Conservation (phyloP, 495 filamentous ascomycete species). For the Pyrenula massariospora region DNA sequence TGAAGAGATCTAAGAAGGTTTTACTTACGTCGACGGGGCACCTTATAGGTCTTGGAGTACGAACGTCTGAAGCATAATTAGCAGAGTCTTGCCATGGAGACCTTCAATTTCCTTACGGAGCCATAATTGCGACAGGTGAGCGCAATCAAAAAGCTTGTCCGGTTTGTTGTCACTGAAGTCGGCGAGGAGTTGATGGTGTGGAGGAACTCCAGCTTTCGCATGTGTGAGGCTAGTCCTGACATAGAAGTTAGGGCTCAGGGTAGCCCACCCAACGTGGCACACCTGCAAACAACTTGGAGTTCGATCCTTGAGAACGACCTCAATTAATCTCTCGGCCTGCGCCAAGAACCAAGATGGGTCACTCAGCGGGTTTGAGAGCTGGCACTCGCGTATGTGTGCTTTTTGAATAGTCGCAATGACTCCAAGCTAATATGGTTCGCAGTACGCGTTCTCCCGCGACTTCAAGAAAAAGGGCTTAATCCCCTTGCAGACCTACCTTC, state of each 20-base stretch:
- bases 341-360: constrained; percentile 69
- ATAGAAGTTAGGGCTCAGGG: no score
- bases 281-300: no score
- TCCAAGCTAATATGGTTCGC: constrained; percentile 12
- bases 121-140: constrained; percentile 35
- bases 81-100: constrained; percentile 12
- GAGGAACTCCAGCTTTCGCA: no score
- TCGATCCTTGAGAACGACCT: no score
- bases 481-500: constrained; percentile 79
- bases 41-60: constrained; percentile 99
- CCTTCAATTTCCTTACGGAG: constrained; percentile 25
- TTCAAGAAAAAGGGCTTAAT: constrained; percentile 94
- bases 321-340: no score
- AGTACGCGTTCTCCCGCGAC: constrained; percentile 85
- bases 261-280: no score
- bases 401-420: neutral
- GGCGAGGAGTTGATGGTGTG: no score
- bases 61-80: constrained; percentile 37
- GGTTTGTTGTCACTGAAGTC: constrained; percentile 24
- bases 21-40: constrained; percentile 58
- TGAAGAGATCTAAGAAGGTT: neutral
- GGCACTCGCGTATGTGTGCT: constrained; percentile 67
- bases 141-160: constrained; percentile 15
- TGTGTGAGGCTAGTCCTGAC: no score
- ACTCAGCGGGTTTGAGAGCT: constrained; percentile 85